Percentiles rank a stretch among this genome's conserved stretches.
Evolutionary conservation across 2,329 filamentous ascomycete species (phyloP).

Genomic region (Pseudonectria buxi): DNA sequence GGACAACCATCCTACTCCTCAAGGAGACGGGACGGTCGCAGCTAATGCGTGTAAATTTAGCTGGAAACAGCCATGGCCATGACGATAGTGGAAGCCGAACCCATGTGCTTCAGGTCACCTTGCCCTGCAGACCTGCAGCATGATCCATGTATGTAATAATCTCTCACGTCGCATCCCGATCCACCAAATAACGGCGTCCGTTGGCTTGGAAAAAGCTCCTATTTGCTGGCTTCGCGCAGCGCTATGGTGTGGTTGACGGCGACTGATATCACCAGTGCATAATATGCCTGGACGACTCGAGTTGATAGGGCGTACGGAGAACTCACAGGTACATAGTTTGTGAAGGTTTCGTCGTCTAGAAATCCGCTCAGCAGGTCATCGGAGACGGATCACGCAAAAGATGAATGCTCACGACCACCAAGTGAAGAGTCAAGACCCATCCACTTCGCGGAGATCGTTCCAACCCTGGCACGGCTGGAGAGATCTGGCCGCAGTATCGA

Average conservation of each 20-base stretch:
- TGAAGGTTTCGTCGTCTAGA: too few species aligned
- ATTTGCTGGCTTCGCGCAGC: conserved; percentile 19
- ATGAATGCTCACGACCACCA: conserved; percentile 1
- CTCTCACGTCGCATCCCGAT: conserved; percentile 20
- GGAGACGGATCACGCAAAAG: too few species aligned
- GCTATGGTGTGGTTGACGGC: conserved; percentile 16
- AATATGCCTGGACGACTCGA: too few species aligned
- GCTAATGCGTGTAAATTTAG: too few species aligned
- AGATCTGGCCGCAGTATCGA: background rate
- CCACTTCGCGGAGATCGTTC: conserved; percentile 10
- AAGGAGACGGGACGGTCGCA: too few species aligned
- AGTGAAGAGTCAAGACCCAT: conserved; percentile 5
- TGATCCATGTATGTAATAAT: conserved; percentile 22
- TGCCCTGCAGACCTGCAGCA: conserved; percentile 1
- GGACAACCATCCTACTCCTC: too few species aligned
- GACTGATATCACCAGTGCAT: conserved; percentile 18
- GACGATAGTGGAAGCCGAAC: too few species aligned
- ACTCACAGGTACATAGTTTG: too few species aligned
- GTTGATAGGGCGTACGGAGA: too few species aligned
- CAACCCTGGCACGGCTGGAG: conserved; percentile 8
- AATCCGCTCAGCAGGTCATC: too few species aligned
- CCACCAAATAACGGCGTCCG: conserved; percentile 18
- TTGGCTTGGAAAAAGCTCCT: conserved; percentile 23
- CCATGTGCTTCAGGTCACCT: too few species aligned
- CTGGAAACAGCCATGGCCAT: too few species aligned